Evolutionary conservation across 2,329 filamentous ascomycete genomes (phyloP).

Genomic region (Cladosporium sp.): DNA sequence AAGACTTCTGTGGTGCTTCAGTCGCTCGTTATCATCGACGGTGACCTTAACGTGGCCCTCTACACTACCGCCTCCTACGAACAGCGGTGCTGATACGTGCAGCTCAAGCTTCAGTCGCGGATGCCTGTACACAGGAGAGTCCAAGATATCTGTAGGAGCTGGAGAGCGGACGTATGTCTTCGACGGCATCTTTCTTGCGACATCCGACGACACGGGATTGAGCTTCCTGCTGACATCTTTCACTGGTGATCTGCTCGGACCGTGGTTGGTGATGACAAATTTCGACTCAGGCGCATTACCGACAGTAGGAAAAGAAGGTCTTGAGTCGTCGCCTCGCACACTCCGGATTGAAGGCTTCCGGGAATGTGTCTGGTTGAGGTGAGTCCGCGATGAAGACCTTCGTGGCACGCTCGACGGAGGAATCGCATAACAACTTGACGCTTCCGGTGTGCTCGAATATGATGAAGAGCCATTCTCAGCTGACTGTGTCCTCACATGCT

Average conservation of each 20-base stretch:
- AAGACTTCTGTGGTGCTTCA: constrained; percentile 41
- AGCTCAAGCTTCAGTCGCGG: constrained; percentile 47
- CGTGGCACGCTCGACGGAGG: constrained; percentile 42
- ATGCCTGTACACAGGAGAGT: constrained; percentile 47
- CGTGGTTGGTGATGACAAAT: constrained; percentile 40
- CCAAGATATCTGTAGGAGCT: constrained; percentile 46
- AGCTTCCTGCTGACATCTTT: constrained; percentile 39
- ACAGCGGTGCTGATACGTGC: constrained; percentile 48
- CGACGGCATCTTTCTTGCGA: constrained; percentile 41
- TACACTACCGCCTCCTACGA: constrained; percentile 52
- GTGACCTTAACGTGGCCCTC: constrained; percentile 48
- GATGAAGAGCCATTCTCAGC: constrained; percentile 24
- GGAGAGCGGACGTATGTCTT: constrained; percentile 47
- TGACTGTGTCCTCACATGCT: constrained; percentile 12
- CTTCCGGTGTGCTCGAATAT: constrained; percentile 34
- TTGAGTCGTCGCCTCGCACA: background rate
- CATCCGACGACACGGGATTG: constrained; percentile 42
- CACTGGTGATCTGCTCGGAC: constrained; percentile 47
- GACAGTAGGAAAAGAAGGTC: background rate
- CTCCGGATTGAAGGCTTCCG: constrained; percentile 21
- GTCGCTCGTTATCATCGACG: constrained; percentile 44
- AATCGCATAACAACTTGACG: constrained; percentile 43
- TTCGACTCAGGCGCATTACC: background rate
- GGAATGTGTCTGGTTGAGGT: constrained; percentile 9
- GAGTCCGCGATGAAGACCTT: constrained; percentile 42